Percentiles rank a stretch among this genome's conserved stretches.
Conservation (phyloP, 768 basidiomycete genomes). For the Cubamyces lactineus region DNA sequence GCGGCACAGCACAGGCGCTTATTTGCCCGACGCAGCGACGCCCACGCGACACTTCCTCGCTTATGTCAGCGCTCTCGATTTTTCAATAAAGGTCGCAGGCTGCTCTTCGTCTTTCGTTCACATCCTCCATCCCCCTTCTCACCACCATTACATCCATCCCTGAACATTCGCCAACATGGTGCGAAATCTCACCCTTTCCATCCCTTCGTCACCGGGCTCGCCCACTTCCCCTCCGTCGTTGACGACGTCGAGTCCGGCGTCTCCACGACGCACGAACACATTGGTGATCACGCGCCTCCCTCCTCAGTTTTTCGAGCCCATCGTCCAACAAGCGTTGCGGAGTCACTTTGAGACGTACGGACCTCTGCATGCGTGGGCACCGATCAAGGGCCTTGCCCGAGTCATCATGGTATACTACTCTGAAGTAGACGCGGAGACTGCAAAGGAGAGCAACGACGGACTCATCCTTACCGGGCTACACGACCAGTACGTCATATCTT, state of each 20-base stretch:
- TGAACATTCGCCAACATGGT: constrained; percentile 10
- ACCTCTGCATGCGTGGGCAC: constrained; percentile 88
- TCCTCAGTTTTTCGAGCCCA: constrained; percentile 73
- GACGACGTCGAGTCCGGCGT: constrained; percentile 24
- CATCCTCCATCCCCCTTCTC: constrained; percentile 12
- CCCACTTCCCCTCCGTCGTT: constrained; percentile 22
- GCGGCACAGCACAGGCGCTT: no score
- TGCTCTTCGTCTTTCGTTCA: constrained; percentile 2
- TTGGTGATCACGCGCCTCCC: constrained; percentile 82
- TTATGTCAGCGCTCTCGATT: constrained; percentile 12
- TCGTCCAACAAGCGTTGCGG: constrained; percentile 64
- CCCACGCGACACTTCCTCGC: not conserved
- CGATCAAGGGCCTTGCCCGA: constrained; percentile 77
- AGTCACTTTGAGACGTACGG: constrained; percentile 80
- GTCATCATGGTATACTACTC: constrained; percentile 79
- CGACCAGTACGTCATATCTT: constrained; percentile 49
- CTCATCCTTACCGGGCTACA: constrained; percentile 57
- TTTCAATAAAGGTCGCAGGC: constrained; percentile 16
- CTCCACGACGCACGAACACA: constrained; percentile 69
- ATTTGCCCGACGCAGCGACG: not conserved
- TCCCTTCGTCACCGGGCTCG: constrained; percentile 20
- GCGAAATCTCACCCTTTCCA: constrained; percentile 16
- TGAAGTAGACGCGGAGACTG: constrained; percentile 66
- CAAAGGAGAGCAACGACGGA: constrained; percentile 68
- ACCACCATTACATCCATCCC: not conserved